Evolutionary conservation across 2,329 filamentous ascomycete species (phyloP).

Genomic region (Colletotrichum viniferum): DNA sequence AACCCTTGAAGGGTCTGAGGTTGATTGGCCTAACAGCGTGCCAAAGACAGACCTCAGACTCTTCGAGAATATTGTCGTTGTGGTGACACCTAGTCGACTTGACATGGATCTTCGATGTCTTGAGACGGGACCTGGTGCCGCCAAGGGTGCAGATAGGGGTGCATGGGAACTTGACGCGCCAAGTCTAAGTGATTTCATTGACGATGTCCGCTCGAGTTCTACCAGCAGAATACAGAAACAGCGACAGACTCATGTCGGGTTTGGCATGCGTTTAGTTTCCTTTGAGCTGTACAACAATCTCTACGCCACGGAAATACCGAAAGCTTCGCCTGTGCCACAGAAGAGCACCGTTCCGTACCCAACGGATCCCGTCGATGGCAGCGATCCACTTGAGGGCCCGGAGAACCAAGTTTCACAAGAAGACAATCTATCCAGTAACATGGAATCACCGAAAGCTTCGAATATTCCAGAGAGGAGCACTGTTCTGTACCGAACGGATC

Average conservation of each 20-base stretch:
- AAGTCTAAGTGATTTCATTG: not conserved
- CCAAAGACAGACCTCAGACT: not conserved
- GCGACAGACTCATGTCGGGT: not conserved
- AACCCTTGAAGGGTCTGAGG: not conserved
- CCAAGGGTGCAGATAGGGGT: not conserved
- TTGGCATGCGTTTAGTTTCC: not conserved
- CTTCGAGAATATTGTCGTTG: not conserved
- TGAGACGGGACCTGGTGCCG: not conserved
- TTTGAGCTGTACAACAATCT: too few species aligned
- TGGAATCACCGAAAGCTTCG: too few species aligned
- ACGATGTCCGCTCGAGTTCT: not conserved
- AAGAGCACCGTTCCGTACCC: too few species aligned
- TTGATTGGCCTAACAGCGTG: not conserved
- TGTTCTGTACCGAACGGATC: too few species aligned
- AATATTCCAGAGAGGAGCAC: too few species aligned
- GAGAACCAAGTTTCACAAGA: too few species aligned
- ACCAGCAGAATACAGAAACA: too few species aligned
- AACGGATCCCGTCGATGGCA: too few species aligned
- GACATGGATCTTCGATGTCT: not conserved
- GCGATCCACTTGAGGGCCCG: too few species aligned
- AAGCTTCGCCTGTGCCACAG: too few species aligned
- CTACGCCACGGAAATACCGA: too few species aligned
- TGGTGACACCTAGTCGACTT: not conserved
- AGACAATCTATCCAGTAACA: too few species aligned
- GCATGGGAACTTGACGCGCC: not conserved